These are phyloP conservation scores for Starmerella khaoyaiensis DNA, from an alignment of 805 yeast species.

Conservation along the genomic window DNA sequence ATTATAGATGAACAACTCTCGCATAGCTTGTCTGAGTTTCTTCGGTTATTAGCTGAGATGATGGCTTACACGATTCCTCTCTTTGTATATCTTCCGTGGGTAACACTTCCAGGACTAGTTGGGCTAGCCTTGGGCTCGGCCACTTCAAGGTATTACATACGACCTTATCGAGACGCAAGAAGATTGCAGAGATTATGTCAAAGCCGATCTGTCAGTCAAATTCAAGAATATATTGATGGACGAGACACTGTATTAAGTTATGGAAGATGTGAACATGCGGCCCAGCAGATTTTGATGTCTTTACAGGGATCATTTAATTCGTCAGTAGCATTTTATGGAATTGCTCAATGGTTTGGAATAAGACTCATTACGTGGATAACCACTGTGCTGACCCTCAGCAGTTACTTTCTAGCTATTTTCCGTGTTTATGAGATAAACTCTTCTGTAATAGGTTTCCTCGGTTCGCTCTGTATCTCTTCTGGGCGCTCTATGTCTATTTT, in stretches of 20 bases:
- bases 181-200: constrained; percentile 59
- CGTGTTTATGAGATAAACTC: no score
- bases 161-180: constrained; percentile 58
- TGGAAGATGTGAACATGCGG: constrained; percentile 21
- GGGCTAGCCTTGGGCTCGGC: constrained; percentile 32
- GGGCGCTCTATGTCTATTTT: constrained; percentile 55
- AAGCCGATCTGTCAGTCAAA: constrained; percentile 52
- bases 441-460: constrained; percentile 82
- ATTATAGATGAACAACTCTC: constrained; percentile 64
- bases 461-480: constrained; percentile 77
- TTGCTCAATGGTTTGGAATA: no score
- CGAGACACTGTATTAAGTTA: constrained; percentile 49
- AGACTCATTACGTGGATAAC: no score
- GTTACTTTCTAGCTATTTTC: no score
- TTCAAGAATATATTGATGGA: constrained; percentile 55
- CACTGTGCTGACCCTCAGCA: no score
- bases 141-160: constrained; percentile 39
- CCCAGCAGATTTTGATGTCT: no score
- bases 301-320: no score
- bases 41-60: constrained; percentile 39
- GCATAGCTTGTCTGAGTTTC: constrained; percentile 35
- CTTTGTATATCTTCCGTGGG: constrained; percentile 56
- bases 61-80: constrained; percentile 51
- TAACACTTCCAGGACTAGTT: constrained; percentile 46
- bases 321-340: no score